phyloP scores from a whole-genome alignment of 2,329 filamentous ascomycete species.

The Xenoacremonium recifei region DNA sequence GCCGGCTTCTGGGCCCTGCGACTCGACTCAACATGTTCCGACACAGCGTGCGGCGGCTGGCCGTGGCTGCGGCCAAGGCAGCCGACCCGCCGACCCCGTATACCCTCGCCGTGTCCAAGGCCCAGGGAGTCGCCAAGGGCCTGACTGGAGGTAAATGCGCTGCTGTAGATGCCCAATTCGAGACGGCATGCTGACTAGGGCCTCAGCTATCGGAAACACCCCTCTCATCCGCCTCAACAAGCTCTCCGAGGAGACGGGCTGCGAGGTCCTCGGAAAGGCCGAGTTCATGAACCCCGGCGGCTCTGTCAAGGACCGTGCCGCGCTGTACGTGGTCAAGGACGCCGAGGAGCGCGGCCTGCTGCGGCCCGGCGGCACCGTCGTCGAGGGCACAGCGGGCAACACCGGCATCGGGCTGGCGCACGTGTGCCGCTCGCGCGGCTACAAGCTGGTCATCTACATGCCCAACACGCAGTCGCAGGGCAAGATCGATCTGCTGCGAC shows the following conservation, averaged over 20 bases:
- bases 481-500: conserved; percentile 88
- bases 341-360: conserved; percentile 87
- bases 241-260: conserved; percentile 87
- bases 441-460: conserved; percentile 99
- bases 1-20: conserved; percentile 4
- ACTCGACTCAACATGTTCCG: conserved; percentile 58
- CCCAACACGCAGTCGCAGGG: conserved; percentile 97
- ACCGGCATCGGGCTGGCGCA: conserved; percentile 97
- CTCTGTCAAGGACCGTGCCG: conserved; percentile 93
- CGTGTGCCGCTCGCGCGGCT: conserved; percentile 88
- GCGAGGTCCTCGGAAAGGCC: conserved; percentile 92
- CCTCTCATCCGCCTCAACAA: conserved; percentile 87
- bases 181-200: conserved; percentile 1
- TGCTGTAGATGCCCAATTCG: too few species aligned
- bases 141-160: conserved; percentile 74
- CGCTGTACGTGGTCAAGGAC: conserved; percentile 89
- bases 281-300: conserved; percentile 99
- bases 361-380: conserved; percentile 83
- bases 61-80: conserved; percentile 49
- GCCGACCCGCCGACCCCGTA: conserved; percentile 51
- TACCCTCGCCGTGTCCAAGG: conserved; percentile 71
- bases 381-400: conserved; percentile 96
- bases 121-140: conserved; percentile 75
- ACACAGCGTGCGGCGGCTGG: conserved; percentile 65
- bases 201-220: conserved; percentile 89